Conservation (phyloP, 192 early-diverging fungal species). For the Rhizophlyctis rosea region DNA sequence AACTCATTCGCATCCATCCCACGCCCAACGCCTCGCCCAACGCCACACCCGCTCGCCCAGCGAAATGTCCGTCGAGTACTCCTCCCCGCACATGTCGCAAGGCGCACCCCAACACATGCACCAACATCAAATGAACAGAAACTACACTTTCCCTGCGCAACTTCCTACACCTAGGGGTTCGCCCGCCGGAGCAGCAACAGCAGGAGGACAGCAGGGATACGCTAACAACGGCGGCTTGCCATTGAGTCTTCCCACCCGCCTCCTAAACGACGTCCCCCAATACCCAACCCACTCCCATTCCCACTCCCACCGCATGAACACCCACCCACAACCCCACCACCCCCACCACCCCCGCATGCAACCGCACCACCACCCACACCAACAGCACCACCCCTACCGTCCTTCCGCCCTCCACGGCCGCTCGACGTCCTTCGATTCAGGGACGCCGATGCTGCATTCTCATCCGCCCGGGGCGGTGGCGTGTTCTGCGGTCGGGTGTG, state of each 20-base stretch:
- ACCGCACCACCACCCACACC: slow-evolving; percentile 6
- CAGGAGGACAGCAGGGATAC: too few relatives aligned
- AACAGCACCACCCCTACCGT: slow-evolving; percentile 16
- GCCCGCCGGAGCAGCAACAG: slow-evolving; percentile 7
- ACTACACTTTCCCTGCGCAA: not conserved
- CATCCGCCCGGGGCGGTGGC: slow-evolving; percentile 1
- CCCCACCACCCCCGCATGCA: not conserved
- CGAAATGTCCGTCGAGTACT: not conserved
- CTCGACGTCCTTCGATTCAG: too few relatives aligned
- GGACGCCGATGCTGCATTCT: not conserved
- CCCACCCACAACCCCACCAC: not conserved
- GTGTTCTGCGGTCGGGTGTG: not conserved
- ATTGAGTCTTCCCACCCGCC: not conserved
- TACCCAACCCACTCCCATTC: not conserved
- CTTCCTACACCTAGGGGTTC: not conserved
- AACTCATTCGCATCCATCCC: too few relatives aligned
- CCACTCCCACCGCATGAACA: slow-evolving; percentile 1
- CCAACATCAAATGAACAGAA: not conserved
- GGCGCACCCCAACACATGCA: not conserved
- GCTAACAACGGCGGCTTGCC: too few relatives aligned
- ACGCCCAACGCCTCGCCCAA: not conserved
- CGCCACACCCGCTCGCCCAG: not conserved
- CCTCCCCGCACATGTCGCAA: not conserved
- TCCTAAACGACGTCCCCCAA: not conserved
- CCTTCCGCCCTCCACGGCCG: not conserved